phyloP scores from a whole-genome alignment of 2,329 filamentous ascomycete species.

The Aspergillus fijiensis region DNA sequence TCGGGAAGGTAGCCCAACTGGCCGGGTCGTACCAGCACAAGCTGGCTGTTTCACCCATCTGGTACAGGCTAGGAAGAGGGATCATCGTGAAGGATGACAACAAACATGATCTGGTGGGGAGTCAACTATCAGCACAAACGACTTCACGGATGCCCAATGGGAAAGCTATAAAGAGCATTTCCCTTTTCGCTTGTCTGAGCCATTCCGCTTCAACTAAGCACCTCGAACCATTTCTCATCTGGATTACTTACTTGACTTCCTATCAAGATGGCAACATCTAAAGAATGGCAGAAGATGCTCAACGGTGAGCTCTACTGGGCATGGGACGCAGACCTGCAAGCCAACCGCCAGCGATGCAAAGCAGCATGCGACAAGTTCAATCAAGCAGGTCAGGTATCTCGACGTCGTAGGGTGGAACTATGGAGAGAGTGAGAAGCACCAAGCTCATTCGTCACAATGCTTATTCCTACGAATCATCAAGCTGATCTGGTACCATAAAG shows the following conservation, averaged over 20 bases:
- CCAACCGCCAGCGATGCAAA: constrained; percentile 28
- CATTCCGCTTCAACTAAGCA: neutral
- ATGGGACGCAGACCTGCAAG: constrained; percentile 29
- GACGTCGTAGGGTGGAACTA: constrained; percentile 26
- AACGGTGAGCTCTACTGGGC: constrained; percentile 29
- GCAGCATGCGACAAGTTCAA: constrained; percentile 29
- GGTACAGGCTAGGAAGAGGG: neutral
- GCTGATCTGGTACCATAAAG: constrained; percentile 9
- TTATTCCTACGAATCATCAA: neutral
- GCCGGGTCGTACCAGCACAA: neutral
- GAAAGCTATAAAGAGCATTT: neutral
- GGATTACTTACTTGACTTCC: neutral
- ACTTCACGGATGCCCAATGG: neutral
- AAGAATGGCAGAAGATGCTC: constrained; percentile 32
- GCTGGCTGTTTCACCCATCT: neutral
- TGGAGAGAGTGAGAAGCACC: constrained; percentile 25
- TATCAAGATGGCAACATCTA: constrained; percentile 21
- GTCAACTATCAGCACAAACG: neutral
- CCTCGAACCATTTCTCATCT: neutral
- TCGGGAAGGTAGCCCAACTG: constrained; percentile 12
- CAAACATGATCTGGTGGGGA: neutral
- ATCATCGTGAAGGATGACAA: neutral
- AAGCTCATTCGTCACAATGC: neutral
- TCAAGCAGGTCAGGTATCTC: constrained; percentile 21
- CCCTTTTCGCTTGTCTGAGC: neutral